Evolutionary conservation across 2,329 filamentous ascomycete species (phyloP).

Genomic region (Apiospora malaysiana): DNA sequence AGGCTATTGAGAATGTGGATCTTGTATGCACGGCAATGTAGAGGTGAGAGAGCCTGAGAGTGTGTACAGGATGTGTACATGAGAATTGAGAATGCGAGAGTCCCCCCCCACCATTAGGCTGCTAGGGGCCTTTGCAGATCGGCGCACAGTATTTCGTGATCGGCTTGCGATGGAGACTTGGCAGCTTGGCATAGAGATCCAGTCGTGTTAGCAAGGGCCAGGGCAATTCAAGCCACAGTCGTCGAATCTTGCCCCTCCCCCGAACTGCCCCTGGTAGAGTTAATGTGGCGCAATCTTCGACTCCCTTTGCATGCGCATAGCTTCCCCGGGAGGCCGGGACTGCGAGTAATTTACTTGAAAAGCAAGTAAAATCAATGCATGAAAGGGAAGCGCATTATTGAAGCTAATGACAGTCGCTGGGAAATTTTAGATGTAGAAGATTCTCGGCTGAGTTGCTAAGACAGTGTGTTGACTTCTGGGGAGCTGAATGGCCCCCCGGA

Average conservation of each 20-base stretch:
- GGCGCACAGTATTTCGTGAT: conserved; percentile 11
- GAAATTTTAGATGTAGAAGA: conserved; percentile 2
- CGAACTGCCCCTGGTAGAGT: background rate
- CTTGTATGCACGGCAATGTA: conserved; percentile 9
- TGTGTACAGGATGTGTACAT: conserved; percentile 4
- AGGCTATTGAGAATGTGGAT: conserved; percentile 7
- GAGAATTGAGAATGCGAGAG: background rate
- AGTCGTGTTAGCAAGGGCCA: background rate
- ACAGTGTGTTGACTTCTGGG: background rate
- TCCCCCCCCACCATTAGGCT: background rate
- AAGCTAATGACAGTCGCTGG: background rate
- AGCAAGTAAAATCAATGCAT: conserved; percentile 13
- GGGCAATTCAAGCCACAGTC: conserved; percentile 6
- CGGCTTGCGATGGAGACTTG: conserved; percentile 11
- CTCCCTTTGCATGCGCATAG: background rate
- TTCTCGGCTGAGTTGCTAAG: background rate
- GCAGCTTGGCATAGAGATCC: conserved; percentile 9
- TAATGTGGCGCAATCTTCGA: background rate
- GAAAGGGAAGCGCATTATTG: background rate
- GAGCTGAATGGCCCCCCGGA: conserved; percentile 8
- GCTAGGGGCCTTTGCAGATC: conserved; percentile 10
- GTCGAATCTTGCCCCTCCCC: conserved; percentile 2
- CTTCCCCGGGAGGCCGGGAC: background rate
- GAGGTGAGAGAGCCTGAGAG: background rate
- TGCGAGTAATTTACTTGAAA: background rate